Evolutionary conservation across 2,329 filamentous ascomycete genomes (phyloP), one percentile per base, ranked within the genome.

Genomic region (Colletotrichum nymphaeae): DNA sequence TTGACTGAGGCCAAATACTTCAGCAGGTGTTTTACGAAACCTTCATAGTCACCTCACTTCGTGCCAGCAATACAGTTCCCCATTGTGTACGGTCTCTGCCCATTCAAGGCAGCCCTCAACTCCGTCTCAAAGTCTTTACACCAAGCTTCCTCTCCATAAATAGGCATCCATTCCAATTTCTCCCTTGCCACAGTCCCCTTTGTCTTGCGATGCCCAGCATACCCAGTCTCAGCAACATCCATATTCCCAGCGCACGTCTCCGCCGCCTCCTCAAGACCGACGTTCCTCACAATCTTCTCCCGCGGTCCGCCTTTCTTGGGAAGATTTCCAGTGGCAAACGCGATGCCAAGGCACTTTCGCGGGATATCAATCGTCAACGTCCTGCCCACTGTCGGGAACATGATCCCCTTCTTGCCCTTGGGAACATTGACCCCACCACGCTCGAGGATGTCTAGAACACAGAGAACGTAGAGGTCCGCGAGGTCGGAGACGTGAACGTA

Each of bases 401-500:
- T 42, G 16, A 74, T 72, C 1, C 72, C 72, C 1, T 16, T 57
- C 49, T 28, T 42, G 12, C 68, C 72, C 5, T 58, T 46, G 4
- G 72, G 72, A 2, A 72, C n/a, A 24, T 72, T 67, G 1, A 2
- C 62, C 2, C 68, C 75, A 3, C 1, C 6, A 19, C 55, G 46
- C n/a, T 66, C 62, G 16, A 76, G 19, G 9, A 77, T 55, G 26
- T 69, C 53, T 11, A 60, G 55, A 22, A 76, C 37, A 52, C 68
- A 67, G 4, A 73, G 69, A 12, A 76, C 66, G 59, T 76, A 77
- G 4, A 76, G 55, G n/a, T 70, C 75, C 19, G 76, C 76, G 19
- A 77, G 74, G 46, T 76, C 76, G 3, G 67, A 19, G 3, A 77
- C 72, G 26, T 77, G 75, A 4, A 76, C 75, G 60, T 59, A 68